Percentiles rank a stretch among this genome's conserved stretches.
Conservation (phyloP, 1,139 yeast species). For the Protomyces pachydermus region DNA sequence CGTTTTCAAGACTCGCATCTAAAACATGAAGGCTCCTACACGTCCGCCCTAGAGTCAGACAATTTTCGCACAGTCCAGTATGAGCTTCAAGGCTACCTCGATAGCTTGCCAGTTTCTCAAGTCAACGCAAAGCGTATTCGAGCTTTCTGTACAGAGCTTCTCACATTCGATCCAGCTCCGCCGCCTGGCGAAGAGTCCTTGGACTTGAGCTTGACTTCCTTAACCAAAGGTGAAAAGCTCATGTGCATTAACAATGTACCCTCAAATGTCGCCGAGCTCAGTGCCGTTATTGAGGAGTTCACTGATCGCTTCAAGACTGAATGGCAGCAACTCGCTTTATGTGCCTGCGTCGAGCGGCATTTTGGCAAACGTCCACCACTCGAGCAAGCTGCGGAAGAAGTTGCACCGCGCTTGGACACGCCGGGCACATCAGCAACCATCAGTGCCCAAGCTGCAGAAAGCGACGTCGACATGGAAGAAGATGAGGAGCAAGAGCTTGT, state of each 20-base stretch:
- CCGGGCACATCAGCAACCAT: background rate
- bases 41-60: slow-evolving; percentile 23
- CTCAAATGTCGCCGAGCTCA: slow-evolving; percentile 23
- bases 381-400: background rate
- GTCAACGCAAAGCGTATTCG: background rate
- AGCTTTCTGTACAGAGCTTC: background rate
- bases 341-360: slow-evolving; percentile 2
- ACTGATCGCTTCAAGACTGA: slow-evolving; percentile 22
- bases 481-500: background rate
- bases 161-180: background rate
- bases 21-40: slow-evolving; percentile 7
- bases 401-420: background rate
- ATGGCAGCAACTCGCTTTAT: slow-evolving; percentile 3
- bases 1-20: slow-evolving; percentile 18
- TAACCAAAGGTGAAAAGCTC: slow-evolving; percentile 28
- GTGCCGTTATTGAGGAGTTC: slow-evolving; percentile 26
- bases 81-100: slow-evolving; percentile 20
- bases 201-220: background rate
- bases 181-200: background rate
- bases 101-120: slow-evolving; percentile 1
- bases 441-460: background rate
- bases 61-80: slow-evolving; percentile 28
- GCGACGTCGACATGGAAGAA: background rate
- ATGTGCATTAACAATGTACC: slow-evolving; percentile 27
- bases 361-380: slow-evolving; percentile 3